Percentiles rank a stretch among this genome's conserved stretches.
Conservation (phyloP, 1,139 yeast species). For the Diutina scorzettiae region DNA sequence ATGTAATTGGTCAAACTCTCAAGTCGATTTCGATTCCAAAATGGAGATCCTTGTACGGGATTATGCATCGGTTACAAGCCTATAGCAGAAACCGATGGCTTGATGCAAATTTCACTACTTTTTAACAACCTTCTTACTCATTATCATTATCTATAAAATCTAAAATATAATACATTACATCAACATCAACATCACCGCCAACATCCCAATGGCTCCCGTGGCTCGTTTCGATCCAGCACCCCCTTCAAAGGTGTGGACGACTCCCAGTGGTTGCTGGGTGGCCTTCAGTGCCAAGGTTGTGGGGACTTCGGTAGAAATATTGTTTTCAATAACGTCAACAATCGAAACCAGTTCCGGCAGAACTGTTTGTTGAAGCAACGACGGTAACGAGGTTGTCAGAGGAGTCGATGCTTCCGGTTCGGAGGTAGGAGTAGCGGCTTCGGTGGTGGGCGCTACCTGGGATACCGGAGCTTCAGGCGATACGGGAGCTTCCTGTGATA, state of each 20-base stretch:
- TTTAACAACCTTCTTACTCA: no score
- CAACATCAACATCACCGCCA: background rate
- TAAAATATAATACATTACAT: background rate
- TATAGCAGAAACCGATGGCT: no score
- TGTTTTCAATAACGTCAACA: constrained; percentile 5
- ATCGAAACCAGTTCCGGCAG: background rate
- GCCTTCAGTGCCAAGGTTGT: background rate
- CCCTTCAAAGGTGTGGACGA: constrained; percentile 2
- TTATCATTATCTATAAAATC: background rate
- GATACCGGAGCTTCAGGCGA: background rate
- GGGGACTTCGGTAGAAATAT: constrained; percentile 3
- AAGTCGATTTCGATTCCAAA: no score
- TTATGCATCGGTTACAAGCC: no score
- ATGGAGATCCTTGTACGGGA: no score
- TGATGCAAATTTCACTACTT: no score
- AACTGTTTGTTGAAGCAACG: background rate
- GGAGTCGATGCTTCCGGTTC: background rate
- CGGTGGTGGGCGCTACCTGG: background rate
- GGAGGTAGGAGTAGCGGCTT: no score
- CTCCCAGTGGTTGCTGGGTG: background rate
- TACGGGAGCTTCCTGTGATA: background rate
- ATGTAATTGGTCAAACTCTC: no score
- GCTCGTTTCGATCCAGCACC: background rate
- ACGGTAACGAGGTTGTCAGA: background rate
- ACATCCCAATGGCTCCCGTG: background rate